Base-by-base conservation (phyloP, 164 flowering plant species). In the Paratinospora sagittata region DNA sequence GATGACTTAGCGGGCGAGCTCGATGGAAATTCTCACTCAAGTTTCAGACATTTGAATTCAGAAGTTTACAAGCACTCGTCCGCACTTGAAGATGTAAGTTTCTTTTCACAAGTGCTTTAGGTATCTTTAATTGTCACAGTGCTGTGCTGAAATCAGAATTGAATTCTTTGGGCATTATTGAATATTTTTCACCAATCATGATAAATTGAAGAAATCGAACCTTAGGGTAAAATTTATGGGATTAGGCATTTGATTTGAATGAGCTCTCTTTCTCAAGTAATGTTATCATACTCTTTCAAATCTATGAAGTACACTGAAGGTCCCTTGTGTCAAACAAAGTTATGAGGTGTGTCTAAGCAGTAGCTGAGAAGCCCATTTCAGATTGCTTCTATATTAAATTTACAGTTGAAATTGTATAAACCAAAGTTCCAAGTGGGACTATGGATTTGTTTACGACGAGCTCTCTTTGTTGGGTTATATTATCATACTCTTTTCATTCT, bases 61-160 rank as follows among this genome's bases (percentile, higher is more conserved):
- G 95, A 90, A 84, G 93, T 96, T 74, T 84, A 88, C 37, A 85
- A 81, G 67, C 93, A 93, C 79, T 90, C 98, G 65, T 81, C 85
- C 63, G 84, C 92, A 43, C 81, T 93, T 41, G 91, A 85, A 73
- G 87, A 88, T 78, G 99, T 96, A 79, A 80, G 87, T 71, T 55
- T 64, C 24, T 55, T 55, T 14, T 43, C 8, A 43, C 24, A 26
- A 41, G 33, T 66, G 69, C 34, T 21, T 66, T 41, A 12, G 45
- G 3, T 66, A 12, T 43, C n/a, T 3, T 23, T 41, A 17, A 65
- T 36, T 41, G 2, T 66, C 24, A n/a, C 19, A 14, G 19, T 63
- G 37, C 3, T 27, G n/a, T 13, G 30, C 45, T 69, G 36, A 69
- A 57, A 24, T 62, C 47, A 58, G n/a, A 58, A 58, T 58, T 24